Evolutionary conservation across 2,329 filamentous ascomycete genomes (phyloP), one percentile per base, ranked within the genome.

Genomic region (Raffaelea ambrosiae): DNA sequence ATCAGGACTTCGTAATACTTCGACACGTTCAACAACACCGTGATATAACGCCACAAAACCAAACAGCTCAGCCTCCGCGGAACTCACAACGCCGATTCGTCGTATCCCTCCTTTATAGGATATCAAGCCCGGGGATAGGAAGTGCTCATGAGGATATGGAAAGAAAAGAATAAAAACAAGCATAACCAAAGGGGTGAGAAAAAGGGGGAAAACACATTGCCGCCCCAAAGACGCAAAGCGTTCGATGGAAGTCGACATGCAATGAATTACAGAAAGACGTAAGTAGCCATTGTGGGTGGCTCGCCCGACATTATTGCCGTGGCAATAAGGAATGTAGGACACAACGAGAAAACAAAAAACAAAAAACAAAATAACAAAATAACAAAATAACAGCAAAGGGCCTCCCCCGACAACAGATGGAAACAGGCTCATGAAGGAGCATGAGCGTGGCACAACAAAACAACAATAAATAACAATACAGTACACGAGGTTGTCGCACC

Each of bases 1-100:
- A 48, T 52, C 48, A 48, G 49, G 47, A 50, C 50, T 22, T 54
- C 52, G 43, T 52, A 48, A 52, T 19, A 47, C 22, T 29, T 40
- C 26, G 20, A 46, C 40, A 50, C 51, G 39, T 44, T 48, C 40
- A 50, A 44, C 40, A 23, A 26, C 19, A 31, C 38, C 16, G 16
- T 5, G 33, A 46, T 33, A 38, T 5, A 44, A 14, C 19, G 19
- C 22, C 19, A 38, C n/a, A 40, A 31, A 35, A 22, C 33, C 7
- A 38, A 44, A 40, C 11, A 43, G 16, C 19, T 33, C 26, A 22
- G 46, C 29, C 16, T 38, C 35, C 35, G 18, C 35, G 35, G 35
- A 38, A n/a, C 35, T 38, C 35, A n/a, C 35, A 43, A 43, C 40
- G 35, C 26, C 41, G 26, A 43, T 43, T 42, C 41, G 26, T 43